A percentile compares a stretch with the other conserved stretches of the same genome.
Conservation (phyloP, 2,329 filamentous ascomycete genomes). For the Venturia aucupariae region DNA sequence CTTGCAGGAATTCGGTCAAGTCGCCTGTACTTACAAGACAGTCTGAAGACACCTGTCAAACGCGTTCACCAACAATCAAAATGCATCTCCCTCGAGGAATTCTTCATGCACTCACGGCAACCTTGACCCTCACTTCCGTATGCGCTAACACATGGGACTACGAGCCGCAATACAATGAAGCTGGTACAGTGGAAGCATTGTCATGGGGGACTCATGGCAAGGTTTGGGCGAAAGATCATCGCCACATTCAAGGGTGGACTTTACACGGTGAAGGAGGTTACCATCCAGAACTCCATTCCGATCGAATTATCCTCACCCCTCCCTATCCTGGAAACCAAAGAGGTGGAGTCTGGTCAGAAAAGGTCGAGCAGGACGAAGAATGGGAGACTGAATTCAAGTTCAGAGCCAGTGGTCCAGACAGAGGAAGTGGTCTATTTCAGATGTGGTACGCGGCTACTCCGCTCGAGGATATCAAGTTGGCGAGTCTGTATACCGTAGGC, state of each 20-base stretch:
- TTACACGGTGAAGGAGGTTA: constrained; percentile 47
- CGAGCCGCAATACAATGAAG: constrained; percentile 9
- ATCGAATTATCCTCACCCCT: constrained; percentile 86
- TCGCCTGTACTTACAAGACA: not conserved
- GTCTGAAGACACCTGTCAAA: not conserved
- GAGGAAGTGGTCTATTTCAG: constrained; percentile 81
- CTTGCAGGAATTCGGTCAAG: not conserved
- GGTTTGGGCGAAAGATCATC: constrained; percentile 56
- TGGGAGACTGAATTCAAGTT: constrained; percentile 86
- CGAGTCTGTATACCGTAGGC: constrained; percentile 74
- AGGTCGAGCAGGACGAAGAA: constrained; percentile 50
- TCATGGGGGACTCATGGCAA: constrained; percentile 65
- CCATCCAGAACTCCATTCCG: constrained; percentile 59
- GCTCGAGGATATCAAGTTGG: constrained; percentile 44
- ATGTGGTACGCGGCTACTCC: constrained; percentile 80
- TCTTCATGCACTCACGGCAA: not conserved
- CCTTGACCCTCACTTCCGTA: not conserved
- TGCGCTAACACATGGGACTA: not conserved
- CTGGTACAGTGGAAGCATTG: constrained; percentile 53
- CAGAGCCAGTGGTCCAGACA: constrained; percentile 74
- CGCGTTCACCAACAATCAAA: not conserved
- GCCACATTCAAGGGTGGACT: constrained; percentile 47
- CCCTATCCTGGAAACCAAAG: constrained; percentile 77
- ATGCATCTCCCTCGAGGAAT: not conserved
- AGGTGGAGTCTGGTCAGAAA: constrained; percentile 72